Base-by-base conservation (phyloP, 2,329 filamentous ascomycete species). In the Hypomyces rosellus region DNA sequence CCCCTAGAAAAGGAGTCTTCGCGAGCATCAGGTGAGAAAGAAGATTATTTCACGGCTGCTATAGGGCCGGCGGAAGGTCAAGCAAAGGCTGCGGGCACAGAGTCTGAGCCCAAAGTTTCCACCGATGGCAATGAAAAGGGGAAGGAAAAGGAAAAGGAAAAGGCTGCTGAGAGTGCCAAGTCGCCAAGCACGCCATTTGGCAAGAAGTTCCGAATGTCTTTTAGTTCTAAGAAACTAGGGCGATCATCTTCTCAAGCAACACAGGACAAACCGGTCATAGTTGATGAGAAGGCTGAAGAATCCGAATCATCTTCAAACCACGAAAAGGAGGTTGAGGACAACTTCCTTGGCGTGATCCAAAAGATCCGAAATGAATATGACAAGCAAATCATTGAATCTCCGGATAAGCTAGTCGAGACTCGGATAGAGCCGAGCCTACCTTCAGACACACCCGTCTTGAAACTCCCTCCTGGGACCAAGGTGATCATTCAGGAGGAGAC, bases 131-230 rank as follows among this genome's bases (percentile, higher is more conserved):
- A 75, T 49, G 72, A 82, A 51, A 76, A 73, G 51, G 70, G 74
- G 1, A 75, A 72, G 51, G 70, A 75, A 0, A 72, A 70, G 53
- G 68, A 69, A 4, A 72, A 70, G 56, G 70, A 73, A 3, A 75
- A 73, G 57, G 66, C 72, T 12, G 63, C 62, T 30, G 69, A 74
- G 16, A 84, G 75, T 49, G 70, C 74, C 12, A 87, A 88, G 59
- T 71, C 74, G 2, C 72, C 73, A 4, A 72, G 75, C 49, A 84
- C 79, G 2, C 73, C 89, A 5, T 95, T 95, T 64, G 83, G 86
- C 40, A 93, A 91, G 71, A 93, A 92, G 70, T 91, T 95, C 67
- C 83, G 86, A 44, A 86, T 88, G 81, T 83, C 85, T 1, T 90
- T 92, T 61, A 84, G 85, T 58, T 86, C 85, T 61, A 96, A 95